Conservation (phyloP, 139 green algal species). For the Chlorella sp. region DNA sequence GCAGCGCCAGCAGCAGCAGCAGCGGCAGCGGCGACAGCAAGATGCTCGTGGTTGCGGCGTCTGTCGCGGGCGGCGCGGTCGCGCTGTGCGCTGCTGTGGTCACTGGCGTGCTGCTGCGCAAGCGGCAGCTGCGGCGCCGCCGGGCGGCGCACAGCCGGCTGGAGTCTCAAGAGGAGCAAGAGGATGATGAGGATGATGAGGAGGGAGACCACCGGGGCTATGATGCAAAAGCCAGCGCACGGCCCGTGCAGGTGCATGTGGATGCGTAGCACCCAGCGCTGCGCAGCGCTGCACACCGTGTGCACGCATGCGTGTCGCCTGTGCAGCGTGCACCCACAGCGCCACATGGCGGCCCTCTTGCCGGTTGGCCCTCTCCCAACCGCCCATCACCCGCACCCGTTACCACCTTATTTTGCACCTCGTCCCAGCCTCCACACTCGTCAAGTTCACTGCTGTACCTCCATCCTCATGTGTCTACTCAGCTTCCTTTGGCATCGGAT, state of each 20-base stretch:
- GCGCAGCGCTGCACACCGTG: no score
- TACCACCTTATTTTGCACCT: no score
- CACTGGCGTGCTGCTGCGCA: conserved; percentile 8
- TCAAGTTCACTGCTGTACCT: no score
- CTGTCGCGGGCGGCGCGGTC: not conserved
- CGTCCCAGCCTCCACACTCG: no score
- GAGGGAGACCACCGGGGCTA: not conserved
- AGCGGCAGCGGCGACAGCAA: conserved; percentile 6
- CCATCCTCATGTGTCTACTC: no score
- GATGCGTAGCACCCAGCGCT: not conserved
- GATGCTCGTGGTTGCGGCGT: conserved; percentile 17
- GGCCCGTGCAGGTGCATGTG: conserved; percentile 2
- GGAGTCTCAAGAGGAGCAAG: not conserved
- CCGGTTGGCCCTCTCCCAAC: no score
- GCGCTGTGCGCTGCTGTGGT: not conserved
- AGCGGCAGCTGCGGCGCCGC: conserved; percentile 13
- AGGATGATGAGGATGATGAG: not conserved
- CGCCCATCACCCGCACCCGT: no score
- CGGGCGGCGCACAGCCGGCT: not conserved
- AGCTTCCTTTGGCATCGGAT: no score
- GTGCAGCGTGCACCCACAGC: not conserved
- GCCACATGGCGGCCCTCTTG: not conserved
- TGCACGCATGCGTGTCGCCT: no score
- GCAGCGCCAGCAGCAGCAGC: conserved; percentile 12
- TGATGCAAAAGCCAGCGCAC: not conserved